phyloP scores from a whole-genome alignment of 768 basidiomycete species.

The Filobasidium floriforme region DNA sequence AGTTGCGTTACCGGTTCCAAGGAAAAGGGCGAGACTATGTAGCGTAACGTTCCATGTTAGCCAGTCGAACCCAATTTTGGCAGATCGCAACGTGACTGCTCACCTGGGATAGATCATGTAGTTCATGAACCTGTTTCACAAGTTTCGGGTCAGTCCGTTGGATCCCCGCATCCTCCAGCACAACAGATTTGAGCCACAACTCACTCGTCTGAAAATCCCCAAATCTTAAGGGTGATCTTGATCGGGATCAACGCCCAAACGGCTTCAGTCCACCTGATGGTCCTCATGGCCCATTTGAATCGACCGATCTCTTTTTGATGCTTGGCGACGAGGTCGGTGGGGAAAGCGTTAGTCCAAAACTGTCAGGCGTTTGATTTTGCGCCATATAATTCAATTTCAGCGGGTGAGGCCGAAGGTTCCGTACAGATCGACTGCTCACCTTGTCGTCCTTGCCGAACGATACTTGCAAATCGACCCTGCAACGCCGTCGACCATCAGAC shows the following conservation, averaged over 20 bases:
- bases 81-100: background rate
- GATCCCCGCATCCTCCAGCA: background rate
- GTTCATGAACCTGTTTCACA: conserved; percentile 35
- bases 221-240: conserved; percentile 47
- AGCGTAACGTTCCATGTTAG: background rate
- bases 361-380: conserved; percentile 7
- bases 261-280: conserved; percentile 46
- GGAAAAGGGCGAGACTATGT: conserved; percentile 39
- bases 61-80: background rate
- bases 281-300: conserved; percentile 44
- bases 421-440: conserved; percentile 18
- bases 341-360: conserved; percentile 50
- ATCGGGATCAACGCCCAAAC: conserved; percentile 48
- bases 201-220: conserved; percentile 47
- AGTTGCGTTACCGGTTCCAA: conserved; percentile 48
- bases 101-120: conserved; percentile 46
- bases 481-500: background rate
- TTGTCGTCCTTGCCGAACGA: conserved; percentile 49
- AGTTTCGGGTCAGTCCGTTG: background rate
- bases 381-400: background rate
- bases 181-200: background rate
- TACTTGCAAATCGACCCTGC: conserved; percentile 48
- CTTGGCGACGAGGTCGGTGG: conserved; percentile 46
- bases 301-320: conserved; percentile 46
- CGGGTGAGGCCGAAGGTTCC: background rate